Conservation (phyloP, 176 grass and related monocot genomes). For the Themeda triandra region DNA sequence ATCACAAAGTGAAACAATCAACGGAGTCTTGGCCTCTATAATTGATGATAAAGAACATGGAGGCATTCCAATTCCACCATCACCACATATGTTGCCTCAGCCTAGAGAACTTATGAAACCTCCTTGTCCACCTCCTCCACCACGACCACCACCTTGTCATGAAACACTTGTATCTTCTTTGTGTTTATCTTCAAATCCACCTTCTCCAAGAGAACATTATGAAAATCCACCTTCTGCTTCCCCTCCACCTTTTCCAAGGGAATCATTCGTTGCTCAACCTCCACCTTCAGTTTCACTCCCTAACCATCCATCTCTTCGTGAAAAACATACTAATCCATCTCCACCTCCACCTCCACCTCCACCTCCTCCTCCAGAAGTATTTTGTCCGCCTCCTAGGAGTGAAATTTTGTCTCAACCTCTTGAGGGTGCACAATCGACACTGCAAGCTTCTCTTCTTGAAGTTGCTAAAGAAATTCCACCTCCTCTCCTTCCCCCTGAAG, state of each 20-base stretch:
- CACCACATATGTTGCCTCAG: not conserved
- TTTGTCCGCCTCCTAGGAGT: not conserved
- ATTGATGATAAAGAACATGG: slow-evolving; percentile 14
- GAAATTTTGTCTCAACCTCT: not conserved
- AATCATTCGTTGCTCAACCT: not conserved
- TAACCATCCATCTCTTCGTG: not conserved
- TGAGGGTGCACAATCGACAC: not conserved
- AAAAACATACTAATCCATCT: not conserved
- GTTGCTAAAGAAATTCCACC: slow-evolving; percentile 6
- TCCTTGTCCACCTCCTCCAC: not conserved
- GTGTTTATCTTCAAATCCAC: not conserved
- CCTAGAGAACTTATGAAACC: not conserved
- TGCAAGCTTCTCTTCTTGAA: not conserved
- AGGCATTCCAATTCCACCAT: slow-evolving; percentile 35
- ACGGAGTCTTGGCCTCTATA: not conserved
- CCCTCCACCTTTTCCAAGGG: not conserved
- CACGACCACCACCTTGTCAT: not conserved
- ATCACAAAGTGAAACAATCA: not conserved
- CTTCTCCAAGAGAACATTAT: not conserved
- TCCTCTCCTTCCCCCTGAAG: not conserved
- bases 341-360: not conserved
- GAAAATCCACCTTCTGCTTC: slow-evolving; percentile 2
- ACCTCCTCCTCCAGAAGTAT: not conserved
- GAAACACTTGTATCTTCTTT: not conserved
- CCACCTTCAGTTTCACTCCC: not conserved